Evolutionary conservation across 169 alveolate genomes (phyloP).

Genomic region (Miamiensis avidus): DNA sequence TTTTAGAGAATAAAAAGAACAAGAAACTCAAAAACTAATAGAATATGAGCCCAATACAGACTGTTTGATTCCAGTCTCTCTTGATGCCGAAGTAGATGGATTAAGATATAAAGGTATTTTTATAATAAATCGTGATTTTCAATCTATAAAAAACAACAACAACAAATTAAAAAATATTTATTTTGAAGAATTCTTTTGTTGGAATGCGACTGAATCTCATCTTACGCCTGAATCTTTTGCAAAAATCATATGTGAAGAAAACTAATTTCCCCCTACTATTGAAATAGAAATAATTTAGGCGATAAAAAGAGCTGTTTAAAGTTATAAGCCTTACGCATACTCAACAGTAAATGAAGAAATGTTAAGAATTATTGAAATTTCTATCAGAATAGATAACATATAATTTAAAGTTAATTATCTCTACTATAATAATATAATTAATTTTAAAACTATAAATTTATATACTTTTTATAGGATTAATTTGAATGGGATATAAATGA

Average conservation of each 20-base stretch:
- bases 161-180: too few species aligned
- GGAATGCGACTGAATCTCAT: slow-evolving; percentile 34
- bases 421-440: too few species aligned
- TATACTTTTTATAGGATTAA: slow-evolving; percentile 9
- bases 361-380: slow-evolving; percentile 16
- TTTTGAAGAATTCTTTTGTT: slow-evolving; percentile 5
- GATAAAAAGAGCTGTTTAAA: slow-evolving; percentile 14
- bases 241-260: slow-evolving; percentile 31
- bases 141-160: too few species aligned
- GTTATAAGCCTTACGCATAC: slow-evolving; percentile 12
- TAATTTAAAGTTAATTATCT: background rate
- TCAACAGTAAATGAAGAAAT: slow-evolving; percentile 18
- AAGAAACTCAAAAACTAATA: background rate
- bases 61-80: background rate
- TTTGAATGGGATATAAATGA: slow-evolving; percentile 43
- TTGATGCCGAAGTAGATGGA: background rate
- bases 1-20: background rate
- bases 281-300: slow-evolving; percentile 24
- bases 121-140: background rate
- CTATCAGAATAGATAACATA: slow-evolving; percentile 13
- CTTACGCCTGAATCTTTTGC: slow-evolving; percentile 29
- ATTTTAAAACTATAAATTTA: too few species aligned
- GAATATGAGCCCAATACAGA: background rate
- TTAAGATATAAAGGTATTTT: background rate
- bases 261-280: slow-evolving; percentile 14